These are phyloP conservation scores for Clarireedia hainanense DNA, from an alignment of 2,329 filamentous ascomycete genomes.

Conservation along the genomic window DNA sequence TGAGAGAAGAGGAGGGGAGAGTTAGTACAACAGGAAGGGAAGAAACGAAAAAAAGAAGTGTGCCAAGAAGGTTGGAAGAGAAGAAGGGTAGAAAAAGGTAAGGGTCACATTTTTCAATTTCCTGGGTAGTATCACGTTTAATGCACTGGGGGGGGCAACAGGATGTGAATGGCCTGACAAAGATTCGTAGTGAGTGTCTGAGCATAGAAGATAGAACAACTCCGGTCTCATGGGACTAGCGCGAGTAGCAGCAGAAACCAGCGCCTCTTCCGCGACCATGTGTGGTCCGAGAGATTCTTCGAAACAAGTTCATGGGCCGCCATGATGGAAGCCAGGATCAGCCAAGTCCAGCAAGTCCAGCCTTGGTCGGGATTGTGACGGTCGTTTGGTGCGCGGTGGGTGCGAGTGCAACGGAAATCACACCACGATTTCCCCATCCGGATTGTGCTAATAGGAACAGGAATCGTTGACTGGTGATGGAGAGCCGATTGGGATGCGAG, in stretches of 20 bases:
- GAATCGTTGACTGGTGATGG: too few species aligned
- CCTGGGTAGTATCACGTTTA: too few species aligned
- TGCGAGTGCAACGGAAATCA: too few species aligned
- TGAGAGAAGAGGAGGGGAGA: constrained; percentile 1
- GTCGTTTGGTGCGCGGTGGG: too few species aligned
- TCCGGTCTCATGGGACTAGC: constrained; percentile 6
- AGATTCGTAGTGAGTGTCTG: not conserved
- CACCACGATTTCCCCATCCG: not conserved
- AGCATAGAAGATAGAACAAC: constrained; percentile 5
- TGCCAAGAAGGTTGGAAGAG: constrained; percentile 8
- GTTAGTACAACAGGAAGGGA: constrained; percentile 6
- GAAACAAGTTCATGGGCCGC: constrained; percentile 10
- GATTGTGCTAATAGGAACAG: not conserved
- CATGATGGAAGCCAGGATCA: not conserved
- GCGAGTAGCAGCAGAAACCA: not conserved
- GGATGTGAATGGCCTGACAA: too few species aligned
- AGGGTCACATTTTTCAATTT: too few species aligned
- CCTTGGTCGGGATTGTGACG: not conserved
- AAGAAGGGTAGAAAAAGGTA: too few species aligned
- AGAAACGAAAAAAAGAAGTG: constrained; percentile 5
- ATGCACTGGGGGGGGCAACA: too few species aligned
- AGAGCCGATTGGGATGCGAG: not conserved
- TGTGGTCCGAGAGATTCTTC: constrained; percentile 11
- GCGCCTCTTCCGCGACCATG: constrained; percentile 14
- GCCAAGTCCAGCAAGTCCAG: not conserved